Conservation (phyloP, 2,329 filamentous ascomycete genomes). For the Fusarium humuli region DNA sequence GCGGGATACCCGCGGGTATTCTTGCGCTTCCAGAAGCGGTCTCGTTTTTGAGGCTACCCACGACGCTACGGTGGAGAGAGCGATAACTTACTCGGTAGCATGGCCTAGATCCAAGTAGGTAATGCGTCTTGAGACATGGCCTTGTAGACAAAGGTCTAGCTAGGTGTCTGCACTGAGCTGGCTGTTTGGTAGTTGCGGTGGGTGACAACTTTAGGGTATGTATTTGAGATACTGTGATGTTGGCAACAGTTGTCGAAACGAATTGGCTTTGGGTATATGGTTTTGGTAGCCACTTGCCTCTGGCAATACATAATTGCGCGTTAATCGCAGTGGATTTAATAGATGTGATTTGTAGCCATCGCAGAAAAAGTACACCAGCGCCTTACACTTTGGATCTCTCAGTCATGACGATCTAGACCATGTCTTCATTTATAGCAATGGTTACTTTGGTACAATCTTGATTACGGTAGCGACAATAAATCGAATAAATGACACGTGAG, state of each 20-base stretch:
- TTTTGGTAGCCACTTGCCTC: neutral
- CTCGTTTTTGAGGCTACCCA: slow-evolving; percentile 67
- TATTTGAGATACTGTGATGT: neutral
- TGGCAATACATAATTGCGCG: neutral
- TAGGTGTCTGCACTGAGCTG: slow-evolving; percentile 73
- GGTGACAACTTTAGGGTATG: slow-evolving; percentile 76
- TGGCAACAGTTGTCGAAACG: neutral
- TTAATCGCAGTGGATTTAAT: neutral
- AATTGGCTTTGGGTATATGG: neutral
- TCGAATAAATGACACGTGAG: neutral
- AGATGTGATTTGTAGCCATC: neutral
- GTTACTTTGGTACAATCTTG: neutral
- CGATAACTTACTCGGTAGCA: slow-evolving; percentile 62
- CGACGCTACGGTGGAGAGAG: slow-evolving; percentile 77
- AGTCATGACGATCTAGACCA: neutral
- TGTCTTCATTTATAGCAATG: neutral
- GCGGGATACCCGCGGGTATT: slow-evolving; percentile 71
- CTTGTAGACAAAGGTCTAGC: slow-evolving; percentile 83
- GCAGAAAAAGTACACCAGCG: neutral
- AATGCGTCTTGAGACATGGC: slow-evolving; percentile 83
- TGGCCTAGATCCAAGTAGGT: slow-evolving; percentile 69
- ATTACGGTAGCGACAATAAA: neutral
- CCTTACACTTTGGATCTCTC: neutral
- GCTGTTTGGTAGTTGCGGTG: slow-evolving; percentile 69
- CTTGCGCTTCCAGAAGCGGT: slow-evolving; percentile 82